phyloP scores from a whole-genome alignment of 257 asterid species.

The Coffea canephora region DNA sequence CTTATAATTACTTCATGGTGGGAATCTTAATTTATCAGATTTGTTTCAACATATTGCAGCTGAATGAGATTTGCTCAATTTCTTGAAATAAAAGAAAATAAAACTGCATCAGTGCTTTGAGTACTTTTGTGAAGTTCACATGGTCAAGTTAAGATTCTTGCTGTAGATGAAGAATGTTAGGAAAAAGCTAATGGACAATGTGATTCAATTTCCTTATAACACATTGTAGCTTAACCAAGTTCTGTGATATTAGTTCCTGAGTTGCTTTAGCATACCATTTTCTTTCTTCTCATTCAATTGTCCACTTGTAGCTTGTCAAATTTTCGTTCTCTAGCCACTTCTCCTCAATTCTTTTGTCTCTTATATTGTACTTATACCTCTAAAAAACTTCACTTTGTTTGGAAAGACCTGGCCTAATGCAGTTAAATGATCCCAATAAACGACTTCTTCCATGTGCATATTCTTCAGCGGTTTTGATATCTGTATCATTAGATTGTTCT shows the following conservation, averaged over 20 bases:
- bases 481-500: neutral
- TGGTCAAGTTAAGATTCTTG: neutral
- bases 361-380: neutral
- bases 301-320: neutral
- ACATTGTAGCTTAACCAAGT: constrained; percentile 3
- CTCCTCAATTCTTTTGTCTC: neutral
- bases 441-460: neutral
- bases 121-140: neutral
- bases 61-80: neutral
- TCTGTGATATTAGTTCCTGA: neutral
- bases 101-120: neutral
- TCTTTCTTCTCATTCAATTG: neutral
- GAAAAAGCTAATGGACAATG: neutral
- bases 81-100: neutral
- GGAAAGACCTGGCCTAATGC: neutral
- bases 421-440: neutral
- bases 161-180: neutral
- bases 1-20: constrained; percentile 8
- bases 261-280: neutral
- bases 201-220: neutral
- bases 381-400: neutral
- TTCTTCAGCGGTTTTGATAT: neutral
- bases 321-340: neutral
- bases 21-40: neutral
- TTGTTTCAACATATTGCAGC: neutral